Percentiles rank a stretch among this genome's conserved stretches.
Evolutionary conservation across 441 rosid species (phyloP).

Genomic region (Manihot esculenta): DNA sequence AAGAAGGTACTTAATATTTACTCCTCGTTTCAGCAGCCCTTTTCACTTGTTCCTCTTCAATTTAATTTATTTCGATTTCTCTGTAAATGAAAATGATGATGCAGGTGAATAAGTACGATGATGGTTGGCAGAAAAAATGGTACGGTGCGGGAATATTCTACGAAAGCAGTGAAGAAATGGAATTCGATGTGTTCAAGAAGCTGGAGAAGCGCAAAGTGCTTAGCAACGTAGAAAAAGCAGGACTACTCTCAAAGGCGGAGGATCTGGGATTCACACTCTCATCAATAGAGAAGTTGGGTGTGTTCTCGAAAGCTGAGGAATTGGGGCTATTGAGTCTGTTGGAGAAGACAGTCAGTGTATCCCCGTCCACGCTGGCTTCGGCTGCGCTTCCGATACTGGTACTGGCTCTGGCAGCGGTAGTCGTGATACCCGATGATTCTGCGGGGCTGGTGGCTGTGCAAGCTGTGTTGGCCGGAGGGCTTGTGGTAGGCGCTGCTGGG

Average conservation of each 20-base stretch:
- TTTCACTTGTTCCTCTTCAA: too few relatives aligned
- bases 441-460: constrained; percentile 60
- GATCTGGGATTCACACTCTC: constrained; percentile 69
- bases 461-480: constrained; percentile 62
- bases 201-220: constrained; percentile 78
- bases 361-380: constrained; percentile 74
- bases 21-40: not conserved
- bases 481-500: constrained; percentile 62
- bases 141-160: constrained; percentile 85
- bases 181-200: constrained; percentile 88
- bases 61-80: too few relatives aligned
- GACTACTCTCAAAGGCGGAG: constrained; percentile 83
- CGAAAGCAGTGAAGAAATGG: constrained; percentile 81
- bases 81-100: not conserved
- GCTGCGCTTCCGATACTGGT: constrained; percentile 62
- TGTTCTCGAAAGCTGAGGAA: constrained; percentile 88
- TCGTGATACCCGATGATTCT: constrained; percentile 82
- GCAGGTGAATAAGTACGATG: constrained; percentile 77
- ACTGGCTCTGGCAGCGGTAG: constrained; percentile 68
- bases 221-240: constrained; percentile 87
- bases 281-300: constrained; percentile 72
- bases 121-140: constrained; percentile 76
- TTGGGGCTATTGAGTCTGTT: constrained; percentile 79
- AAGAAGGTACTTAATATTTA: constrained; percentile 47
- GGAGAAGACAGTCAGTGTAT: constrained; percentile 56